These are phyloP conservation scores for Thelonectria discophora DNA, from an alignment of 2,329 filamentous ascomycete genomes.

Conservation along the genomic window DNA sequence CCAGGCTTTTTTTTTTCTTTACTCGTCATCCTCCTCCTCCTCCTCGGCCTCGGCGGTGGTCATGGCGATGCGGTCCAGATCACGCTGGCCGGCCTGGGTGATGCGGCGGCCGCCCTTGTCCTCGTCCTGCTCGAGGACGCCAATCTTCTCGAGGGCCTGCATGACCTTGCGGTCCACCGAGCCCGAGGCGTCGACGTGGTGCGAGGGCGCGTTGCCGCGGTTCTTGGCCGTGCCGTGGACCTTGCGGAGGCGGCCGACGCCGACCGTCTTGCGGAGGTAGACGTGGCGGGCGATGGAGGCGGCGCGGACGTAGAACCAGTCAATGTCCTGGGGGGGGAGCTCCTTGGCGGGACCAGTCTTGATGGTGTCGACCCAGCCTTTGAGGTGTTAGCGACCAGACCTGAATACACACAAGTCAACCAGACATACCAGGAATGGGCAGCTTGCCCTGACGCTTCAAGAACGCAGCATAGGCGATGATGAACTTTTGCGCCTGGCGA, in stretches of 20 bases:
- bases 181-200: slow-evolving; percentile 96
- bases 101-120: slow-evolving; percentile 98
- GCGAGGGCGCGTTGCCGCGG: slow-evolving; percentile 87
- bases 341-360: slow-evolving; percentile 98
- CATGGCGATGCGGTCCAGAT: slow-evolving; percentile 95
- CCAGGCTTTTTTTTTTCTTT: slow-evolving; percentile 48
- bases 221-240: slow-evolving; percentile 97
- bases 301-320: slow-evolving; percentile 95
- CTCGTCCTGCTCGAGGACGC: slow-evolving; percentile 96
- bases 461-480: slow-evolving; percentile 85
- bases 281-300: slow-evolving; percentile 96
- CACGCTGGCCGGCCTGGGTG: slow-evolving; percentile 97
- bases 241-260: slow-evolving; percentile 97
- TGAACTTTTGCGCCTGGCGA: slow-evolving; percentile 85
- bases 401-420: too few relatives aligned
- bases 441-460: slow-evolving; percentile 95
- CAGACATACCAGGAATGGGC: slow-evolving; percentile 80
- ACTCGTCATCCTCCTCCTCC: slow-evolving; percentile 72
- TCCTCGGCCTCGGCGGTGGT: slow-evolving; percentile 79
- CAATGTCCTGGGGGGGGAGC: slow-evolving; percentile 96
- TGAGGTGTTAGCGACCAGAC: slow-evolving; percentile 18
- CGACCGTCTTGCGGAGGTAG: slow-evolving; percentile 99
- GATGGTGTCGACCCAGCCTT: slow-evolving; percentile 99
- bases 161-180: slow-evolving; percentile 97
- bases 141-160: slow-evolving; percentile 99